Percentiles rank a stretch among this genome's conserved stretches.
These are phyloP conservation scores for Aspergillus taichungensis DNA, from an alignment of 495 filamentous ascomycete genomes.

Conservation along the genomic window DNA sequence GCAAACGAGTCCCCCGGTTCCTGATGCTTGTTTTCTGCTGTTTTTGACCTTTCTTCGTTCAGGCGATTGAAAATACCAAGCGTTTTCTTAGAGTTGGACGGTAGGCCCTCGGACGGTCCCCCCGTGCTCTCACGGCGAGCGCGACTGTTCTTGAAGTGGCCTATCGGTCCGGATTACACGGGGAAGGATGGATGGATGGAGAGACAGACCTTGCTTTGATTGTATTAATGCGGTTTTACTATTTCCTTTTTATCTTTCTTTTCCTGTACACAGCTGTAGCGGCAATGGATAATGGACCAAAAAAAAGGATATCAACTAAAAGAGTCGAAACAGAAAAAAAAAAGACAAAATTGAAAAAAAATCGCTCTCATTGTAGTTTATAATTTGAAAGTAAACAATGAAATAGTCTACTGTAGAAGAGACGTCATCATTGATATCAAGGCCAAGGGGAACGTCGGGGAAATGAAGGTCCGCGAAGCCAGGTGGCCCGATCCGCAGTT, in stretches of 20 bases:
- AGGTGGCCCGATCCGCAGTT: constrained; percentile 32
- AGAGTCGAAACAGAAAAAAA: constrained; percentile 11
- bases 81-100: constrained; percentile 12
- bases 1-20: constrained; percentile 13
- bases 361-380: not conserved
- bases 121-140: no score
- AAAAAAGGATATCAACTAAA: constrained; percentile 6
- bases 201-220: no score
- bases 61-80: constrained; percentile 16
- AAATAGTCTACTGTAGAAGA: not conserved
- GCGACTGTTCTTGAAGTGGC: not conserved
- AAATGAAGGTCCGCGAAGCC: constrained; percentile 38
- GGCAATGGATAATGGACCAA: constrained; percentile 10
- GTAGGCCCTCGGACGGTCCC: no score
- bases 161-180: not conserved
- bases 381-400: not conserved
- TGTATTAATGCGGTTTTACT: not conserved
- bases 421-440: not conserved
- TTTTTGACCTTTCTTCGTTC: constrained; percentile 2
- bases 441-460: constrained; percentile 15
- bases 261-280: constrained; percentile 21
- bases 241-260: constrained; percentile 5
- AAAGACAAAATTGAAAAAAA: constrained; percentile 9
- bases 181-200: not conserved
- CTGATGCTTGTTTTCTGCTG: constrained; percentile 10